Evolutionary conservation across 345 rosid species (phyloP), one percentile per base, ranked within the genome.

Genomic region (Brassica carinata): DNA sequence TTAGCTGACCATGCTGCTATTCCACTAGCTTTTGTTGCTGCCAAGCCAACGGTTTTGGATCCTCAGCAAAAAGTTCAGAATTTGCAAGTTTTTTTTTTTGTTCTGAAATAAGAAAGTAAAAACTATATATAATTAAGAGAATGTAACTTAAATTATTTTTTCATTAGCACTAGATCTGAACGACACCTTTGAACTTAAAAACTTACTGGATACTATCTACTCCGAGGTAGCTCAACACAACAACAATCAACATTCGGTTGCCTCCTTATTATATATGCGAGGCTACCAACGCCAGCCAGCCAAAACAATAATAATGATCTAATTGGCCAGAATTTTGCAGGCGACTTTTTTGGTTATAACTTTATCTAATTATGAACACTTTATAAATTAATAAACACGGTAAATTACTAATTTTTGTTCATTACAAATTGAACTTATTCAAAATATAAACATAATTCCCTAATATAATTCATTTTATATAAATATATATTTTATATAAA

Each of bases 31-130:
- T 33, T 33, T 5, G 5, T 33, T 65, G 93, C 96, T 62, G 79
- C 90, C 3, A 26, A 77, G 62, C 80, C 0, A 43, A 76, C 13
- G 97, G 97, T 55, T 89, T 3, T 74, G 82, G 2, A 43, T 77
- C 27, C 90, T 94, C 17, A 74, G 92, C 85, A 36, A 79, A 48
- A 88, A 65, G 75, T 94, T 94, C 87, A 87, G 82, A 76, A 89
- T 90, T 72, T 94, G 98, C 38, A 33, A 5, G 38, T 33, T 4
- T 30, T 30, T 30, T 30, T 33, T 33, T 33, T 33, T 5, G 7
- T 33, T 33, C 38, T 33, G 6, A 33, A 5, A 33, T 33, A 23
- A 23, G 26, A 23, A 23, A 23, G 26, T 23, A 23, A 23, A 23
- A 23, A 23, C 26, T 23, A 23, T 23, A 23, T 23, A 23, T 23